phyloP scores from a whole-genome alignment of 2,329 filamentous ascomycete species.

The Fusarium torreyae region DNA sequence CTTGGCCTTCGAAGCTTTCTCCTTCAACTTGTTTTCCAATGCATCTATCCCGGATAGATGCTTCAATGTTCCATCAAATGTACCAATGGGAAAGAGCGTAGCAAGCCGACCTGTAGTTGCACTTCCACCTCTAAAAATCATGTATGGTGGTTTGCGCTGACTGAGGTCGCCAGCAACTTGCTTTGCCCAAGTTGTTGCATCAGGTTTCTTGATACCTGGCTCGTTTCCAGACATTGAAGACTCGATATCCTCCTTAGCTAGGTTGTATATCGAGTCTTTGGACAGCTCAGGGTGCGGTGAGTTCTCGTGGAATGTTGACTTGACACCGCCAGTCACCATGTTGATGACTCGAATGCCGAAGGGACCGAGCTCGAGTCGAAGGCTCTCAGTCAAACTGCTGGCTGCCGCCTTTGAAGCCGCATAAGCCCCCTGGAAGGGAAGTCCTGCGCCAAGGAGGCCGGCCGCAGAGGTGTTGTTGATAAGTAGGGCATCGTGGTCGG shows the following conservation, averaged over 20 bases:
- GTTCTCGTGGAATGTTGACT: slow-evolving; percentile 38
- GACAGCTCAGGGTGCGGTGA: slow-evolving; percentile 7
- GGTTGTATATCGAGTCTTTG: slow-evolving; percentile 30
- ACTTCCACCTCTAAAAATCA: slow-evolving; percentile 24
- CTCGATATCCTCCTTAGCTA: slow-evolving; percentile 37
- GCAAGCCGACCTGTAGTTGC: slow-evolving; percentile 17
- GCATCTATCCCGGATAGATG: slow-evolving; percentile 33
- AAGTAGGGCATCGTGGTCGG: slow-evolving; percentile 24
- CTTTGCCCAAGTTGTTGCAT: slow-evolving; percentile 27
- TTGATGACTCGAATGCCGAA: slow-evolving; percentile 50
- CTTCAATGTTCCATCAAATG: slow-evolving; percentile 22
- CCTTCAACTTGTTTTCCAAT: slow-evolving; percentile 28
- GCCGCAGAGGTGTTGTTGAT: slow-evolving; percentile 43
- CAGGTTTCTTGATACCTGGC: slow-evolving; percentile 1
- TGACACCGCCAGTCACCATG: slow-evolving; percentile 46
- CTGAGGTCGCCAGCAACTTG: slow-evolving; percentile 38
- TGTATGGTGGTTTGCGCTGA: slow-evolving; percentile 30
- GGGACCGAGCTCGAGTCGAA: slow-evolving; percentile 48
- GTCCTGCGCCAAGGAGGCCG: slow-evolving; percentile 4
- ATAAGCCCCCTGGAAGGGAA: slow-evolving; percentile 50
- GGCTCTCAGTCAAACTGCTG: slow-evolving; percentile 43
- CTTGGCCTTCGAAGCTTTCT: not conserved
- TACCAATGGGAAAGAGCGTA: slow-evolving; percentile 26
- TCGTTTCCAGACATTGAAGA: slow-evolving; percentile 16
- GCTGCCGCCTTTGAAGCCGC: slow-evolving; percentile 50